Evolutionary conservation across 2,329 filamentous ascomycete species (phyloP), one percentile per base, ranked within the genome.

Genomic region (Lizonia empirigonia): DNA sequence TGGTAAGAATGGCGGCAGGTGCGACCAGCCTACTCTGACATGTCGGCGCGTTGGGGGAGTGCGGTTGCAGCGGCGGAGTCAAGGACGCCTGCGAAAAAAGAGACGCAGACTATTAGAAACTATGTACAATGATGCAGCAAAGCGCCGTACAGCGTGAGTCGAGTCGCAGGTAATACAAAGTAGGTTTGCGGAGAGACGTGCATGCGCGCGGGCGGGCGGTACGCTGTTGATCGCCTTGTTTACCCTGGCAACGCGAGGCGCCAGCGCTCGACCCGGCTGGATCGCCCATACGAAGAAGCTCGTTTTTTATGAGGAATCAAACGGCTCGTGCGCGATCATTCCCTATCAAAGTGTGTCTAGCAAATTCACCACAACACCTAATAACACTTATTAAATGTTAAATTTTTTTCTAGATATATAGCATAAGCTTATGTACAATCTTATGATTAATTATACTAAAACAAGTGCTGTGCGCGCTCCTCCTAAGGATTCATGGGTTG

Each of bases 121-220:
- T 68, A 69, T 66, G 56, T 65, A 65, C 66, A 67, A 63, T 51
- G 58, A 58, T 59, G 59, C 58, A 48, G 50, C 39, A 48, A 40
- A 30, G 39, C 50, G 39, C 42, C 42, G 48, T 45, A 16, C 47
- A 51, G 50, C 40, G 38, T 41, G 44, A 60, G 12, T 47, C 27
- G 42, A 51, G 41, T 34, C 27, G 36, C 42, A 52, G 48, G 53
- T 44, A 51, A 55, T 53, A 56, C 57, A 54, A 48, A 42, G 49
- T 39, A 29, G 36, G 8, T 47, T 34, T 39, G 44, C 44, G 50
- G 44, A 48, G 44, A 39, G 44, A 29, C 39, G 45, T 59, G 59
- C 55, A 50, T 44, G 42, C 23, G 27, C 45, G 44, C 44, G 39
- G 27, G 49, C 48, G 47, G 40, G 42, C 49, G 49, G 49, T 23